Conservation (phyloP, 768 basidiomycete genomes). For the Mycena epipterygia region DNA sequence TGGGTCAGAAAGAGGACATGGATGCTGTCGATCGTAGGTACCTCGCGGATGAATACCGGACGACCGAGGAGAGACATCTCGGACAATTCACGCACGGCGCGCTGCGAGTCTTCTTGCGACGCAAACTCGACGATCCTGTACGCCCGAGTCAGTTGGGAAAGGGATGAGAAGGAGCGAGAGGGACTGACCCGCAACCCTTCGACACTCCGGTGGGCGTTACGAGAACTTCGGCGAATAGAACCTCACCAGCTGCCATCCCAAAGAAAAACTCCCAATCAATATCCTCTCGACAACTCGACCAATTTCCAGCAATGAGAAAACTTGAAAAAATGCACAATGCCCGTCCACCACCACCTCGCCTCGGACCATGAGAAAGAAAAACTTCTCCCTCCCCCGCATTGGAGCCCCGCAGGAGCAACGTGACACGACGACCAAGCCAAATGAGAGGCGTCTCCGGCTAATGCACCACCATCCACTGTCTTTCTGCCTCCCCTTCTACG, state of each 20-base stretch:
- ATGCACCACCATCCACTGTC: slow-evolving; percentile 4
- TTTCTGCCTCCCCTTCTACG: slow-evolving; percentile 12
- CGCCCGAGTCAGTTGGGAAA: slow-evolving; percentile 24
- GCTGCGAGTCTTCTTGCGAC: slow-evolving; percentile 89
- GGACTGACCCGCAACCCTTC: slow-evolving; percentile 97
- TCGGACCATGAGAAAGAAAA: slow-evolving; percentile 40
- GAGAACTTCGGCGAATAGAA: slow-evolving; percentile 99
- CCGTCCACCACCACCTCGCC: slow-evolving; percentile 41
- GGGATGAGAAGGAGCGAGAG: slow-evolving; percentile 9
- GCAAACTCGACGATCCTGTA: slow-evolving; percentile 95
- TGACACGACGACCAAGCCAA: slow-evolving; percentile 19
- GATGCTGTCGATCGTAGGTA: slow-evolving; percentile 45
- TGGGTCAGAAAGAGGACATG: slow-evolving; percentile 4
- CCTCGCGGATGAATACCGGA: slow-evolving; percentile 97
- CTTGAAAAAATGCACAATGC: slow-evolving; percentile 50
- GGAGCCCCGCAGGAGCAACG: slow-evolving; percentile 4
- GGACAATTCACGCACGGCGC: slow-evolving; percentile 90
- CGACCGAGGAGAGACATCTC: slow-evolving; percentile 93
- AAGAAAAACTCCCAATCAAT: slow-evolving; percentile 95
- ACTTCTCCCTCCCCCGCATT: slow-evolving; percentile 48
- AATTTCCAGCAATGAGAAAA: slow-evolving; percentile 61
- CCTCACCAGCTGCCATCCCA: slow-evolving; percentile 97
- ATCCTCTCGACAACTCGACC: slow-evolving; percentile 83
- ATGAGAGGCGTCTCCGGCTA: slow-evolving; percentile 25
- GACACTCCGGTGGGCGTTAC: slow-evolving; percentile 96